phyloP scores from a whole-genome alignment of 164 flowering plant species.

The Aristolochia californica region DNA sequence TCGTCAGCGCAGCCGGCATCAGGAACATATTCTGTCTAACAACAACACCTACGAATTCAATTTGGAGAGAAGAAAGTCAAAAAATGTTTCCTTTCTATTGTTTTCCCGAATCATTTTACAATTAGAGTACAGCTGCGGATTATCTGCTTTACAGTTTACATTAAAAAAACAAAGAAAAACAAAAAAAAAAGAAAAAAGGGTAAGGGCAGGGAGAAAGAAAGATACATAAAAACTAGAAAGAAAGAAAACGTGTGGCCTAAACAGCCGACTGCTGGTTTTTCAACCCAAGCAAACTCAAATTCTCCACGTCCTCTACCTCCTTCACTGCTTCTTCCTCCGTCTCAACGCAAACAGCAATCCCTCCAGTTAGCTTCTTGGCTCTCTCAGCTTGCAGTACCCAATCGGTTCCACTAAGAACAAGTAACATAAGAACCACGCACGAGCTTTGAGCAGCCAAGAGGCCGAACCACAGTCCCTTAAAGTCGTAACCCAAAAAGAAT shows the following conservation, averaged over 20 bases:
- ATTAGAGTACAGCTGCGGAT: not conserved
- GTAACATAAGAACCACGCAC: slow-evolving; percentile 46
- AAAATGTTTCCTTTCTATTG: no score
- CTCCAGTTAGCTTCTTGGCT: slow-evolving; percentile 40
- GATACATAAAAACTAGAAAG: not conserved
- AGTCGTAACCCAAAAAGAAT: slow-evolving; percentile 38
- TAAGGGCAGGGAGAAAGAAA: not conserved
- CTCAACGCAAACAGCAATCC: not conserved
- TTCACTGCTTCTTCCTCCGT: not conserved
- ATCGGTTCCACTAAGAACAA: slow-evolving; percentile 38
- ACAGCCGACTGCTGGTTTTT: not conserved
- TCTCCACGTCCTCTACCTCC: not conserved
- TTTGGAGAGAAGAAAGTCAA: no score
- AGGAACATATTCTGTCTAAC: no score
- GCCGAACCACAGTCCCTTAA: slow-evolving; percentile 64
- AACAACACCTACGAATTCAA: no score
- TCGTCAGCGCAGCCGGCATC: no score
- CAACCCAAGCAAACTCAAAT: not conserved
- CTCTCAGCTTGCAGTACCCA: slow-evolving; percentile 47
- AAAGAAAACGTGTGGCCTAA: not conserved
- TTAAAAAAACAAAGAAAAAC: not conserved
- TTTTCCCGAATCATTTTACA: not conserved
- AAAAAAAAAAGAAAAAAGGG: not conserved
- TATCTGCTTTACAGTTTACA: not conserved
- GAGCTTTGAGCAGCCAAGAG: slow-evolving; percentile 54